Percentiles rank a stretch among this genome's conserved stretches.
phyloP scores from a whole-genome alignment of 345 rosid genomes.

The Firmiana major region DNA sequence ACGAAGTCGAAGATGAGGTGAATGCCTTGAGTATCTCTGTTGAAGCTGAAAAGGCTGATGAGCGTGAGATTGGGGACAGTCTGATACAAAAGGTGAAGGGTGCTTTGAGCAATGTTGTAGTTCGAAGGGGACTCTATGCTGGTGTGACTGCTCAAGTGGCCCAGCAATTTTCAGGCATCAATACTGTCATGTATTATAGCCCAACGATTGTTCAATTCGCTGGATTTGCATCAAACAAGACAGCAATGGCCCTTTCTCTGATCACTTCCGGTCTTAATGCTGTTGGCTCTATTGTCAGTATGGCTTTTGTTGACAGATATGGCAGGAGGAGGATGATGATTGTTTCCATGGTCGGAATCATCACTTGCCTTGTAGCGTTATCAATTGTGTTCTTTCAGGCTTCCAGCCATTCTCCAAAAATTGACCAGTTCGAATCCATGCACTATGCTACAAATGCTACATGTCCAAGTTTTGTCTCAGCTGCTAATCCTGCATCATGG shows the following conservation, averaged over 20 bases:
- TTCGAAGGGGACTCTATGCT: slow-evolving; percentile 72
- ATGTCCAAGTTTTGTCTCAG: slow-evolving; percentile 25
- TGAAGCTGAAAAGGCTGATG: slow-evolving; percentile 54
- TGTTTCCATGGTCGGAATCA: slow-evolving; percentile 68
- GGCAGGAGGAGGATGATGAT: slow-evolving; percentile 82
- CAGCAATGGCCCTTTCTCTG: slow-evolving; percentile 80
- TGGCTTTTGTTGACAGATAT: slow-evolving; percentile 66
- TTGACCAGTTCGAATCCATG: slow-evolving; percentile 28
- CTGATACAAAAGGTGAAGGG: slow-evolving; percentile 55
- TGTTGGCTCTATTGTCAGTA: slow-evolving; percentile 67
- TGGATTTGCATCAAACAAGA: slow-evolving; percentile 73
- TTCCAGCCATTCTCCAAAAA: slow-evolving; percentile 45
- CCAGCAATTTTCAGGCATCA: slow-evolving; percentile 87
- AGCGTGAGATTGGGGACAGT: slow-evolving; percentile 41
- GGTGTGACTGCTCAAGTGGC: slow-evolving; percentile 87
- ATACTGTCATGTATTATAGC: slow-evolving; percentile 87
- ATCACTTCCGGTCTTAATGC: slow-evolving; percentile 83
- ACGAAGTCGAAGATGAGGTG: slow-evolving; percentile 64
- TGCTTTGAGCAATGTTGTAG: slow-evolving; percentile 42
- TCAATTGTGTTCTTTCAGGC: slow-evolving; percentile 54
- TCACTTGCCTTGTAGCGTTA: slow-evolving; percentile 45
- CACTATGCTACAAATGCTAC: not conserved
- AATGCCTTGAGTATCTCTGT: slow-evolving; percentile 43
- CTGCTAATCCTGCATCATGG: slow-evolving; percentile 35
- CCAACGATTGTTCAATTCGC: slow-evolving; percentile 88